phyloP scores from a whole-genome alignment of 1,284 basidiomycete species.

The Mycosarcoma mackinlayi region DNA sequence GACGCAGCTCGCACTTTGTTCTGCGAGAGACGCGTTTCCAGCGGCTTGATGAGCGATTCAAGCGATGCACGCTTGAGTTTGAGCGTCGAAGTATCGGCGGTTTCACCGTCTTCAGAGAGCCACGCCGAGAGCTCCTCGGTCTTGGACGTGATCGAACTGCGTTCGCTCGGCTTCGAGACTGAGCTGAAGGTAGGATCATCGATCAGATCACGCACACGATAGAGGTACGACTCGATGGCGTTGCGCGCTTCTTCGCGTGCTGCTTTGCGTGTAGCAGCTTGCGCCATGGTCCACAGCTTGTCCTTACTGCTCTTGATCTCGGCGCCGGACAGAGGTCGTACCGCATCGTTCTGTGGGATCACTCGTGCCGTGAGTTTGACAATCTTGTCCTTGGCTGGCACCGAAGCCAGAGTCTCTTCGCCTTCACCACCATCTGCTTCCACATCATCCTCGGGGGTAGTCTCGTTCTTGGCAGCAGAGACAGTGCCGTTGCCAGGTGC shows the following conservation, averaged over 20 bases:
- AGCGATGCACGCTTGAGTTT: constrained; percentile 72
- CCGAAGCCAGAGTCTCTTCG: constrained; percentile 24
- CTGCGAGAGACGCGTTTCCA: constrained; percentile 86
- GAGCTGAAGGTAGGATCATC: constrained; percentile 76
- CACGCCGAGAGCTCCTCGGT: constrained; percentile 80
- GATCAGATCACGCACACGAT: constrained; percentile 85
- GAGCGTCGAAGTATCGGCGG: constrained; percentile 73
- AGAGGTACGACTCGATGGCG: constrained; percentile 89
- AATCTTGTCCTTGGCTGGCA: constrained; percentile 48
- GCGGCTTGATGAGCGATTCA: constrained; percentile 84
- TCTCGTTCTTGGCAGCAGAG: constrained; percentile 15
- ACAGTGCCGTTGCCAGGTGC: constrained; percentile 25
- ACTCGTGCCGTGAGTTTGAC: constrained; percentile 46
- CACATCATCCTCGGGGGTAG: constrained; percentile 9
- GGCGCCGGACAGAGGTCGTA: constrained; percentile 51
- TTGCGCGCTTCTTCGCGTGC: constrained; percentile 91
- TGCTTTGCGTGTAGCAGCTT: constrained; percentile 80
- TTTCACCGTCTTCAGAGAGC: constrained; percentile 87
- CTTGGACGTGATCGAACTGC: constrained; percentile 75
- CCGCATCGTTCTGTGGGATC: constrained; percentile 36
- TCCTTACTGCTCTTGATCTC: constrained; percentile 61
- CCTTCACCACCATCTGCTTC: constrained; percentile 12
- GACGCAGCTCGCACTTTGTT: constrained; percentile 78
- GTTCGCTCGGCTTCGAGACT: constrained; percentile 81
- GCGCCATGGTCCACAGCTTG: constrained; percentile 72